Evolutionary conservation across 2,329 filamentous ascomycete species (phyloP).

Genomic region (Sporothrix luriei): DNA sequence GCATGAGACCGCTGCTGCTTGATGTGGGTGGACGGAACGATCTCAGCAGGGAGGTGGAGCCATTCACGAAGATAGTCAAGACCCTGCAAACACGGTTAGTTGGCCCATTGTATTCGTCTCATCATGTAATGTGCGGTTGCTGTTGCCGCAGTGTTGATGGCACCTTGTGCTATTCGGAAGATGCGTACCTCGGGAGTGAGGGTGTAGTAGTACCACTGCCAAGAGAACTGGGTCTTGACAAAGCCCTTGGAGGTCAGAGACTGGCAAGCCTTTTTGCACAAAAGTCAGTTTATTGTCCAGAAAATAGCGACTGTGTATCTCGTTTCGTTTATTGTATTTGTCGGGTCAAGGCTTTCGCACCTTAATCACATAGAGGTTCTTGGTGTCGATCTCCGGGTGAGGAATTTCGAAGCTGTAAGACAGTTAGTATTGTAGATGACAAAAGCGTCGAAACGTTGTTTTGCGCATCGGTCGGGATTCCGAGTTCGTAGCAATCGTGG

Average conservation of each 20-base stretch:
- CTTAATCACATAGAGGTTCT: slow-evolving; percentile 99
- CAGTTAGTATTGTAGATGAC: slow-evolving; percentile 17
- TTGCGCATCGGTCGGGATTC: not conserved
- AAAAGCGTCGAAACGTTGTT: not conserved
- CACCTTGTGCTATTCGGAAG: too few relatives aligned
- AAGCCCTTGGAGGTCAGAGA: slow-evolving; percentile 95
- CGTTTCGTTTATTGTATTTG: not conserved
- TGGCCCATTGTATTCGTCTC: not conserved
- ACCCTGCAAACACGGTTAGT: slow-evolving; percentile 63
- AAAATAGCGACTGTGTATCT: not conserved
- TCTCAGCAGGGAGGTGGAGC: slow-evolving; percentile 99
- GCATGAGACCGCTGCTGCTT: slow-evolving; percentile 99
- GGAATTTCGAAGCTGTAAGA: slow-evolving; percentile 42
- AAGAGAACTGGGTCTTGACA: slow-evolving; percentile 99
- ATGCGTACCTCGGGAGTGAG: slow-evolving; percentile 51
- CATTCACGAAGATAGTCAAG: slow-evolving; percentile 99
- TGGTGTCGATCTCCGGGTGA: slow-evolving; percentile 96
- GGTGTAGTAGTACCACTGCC: slow-evolving; percentile 99
- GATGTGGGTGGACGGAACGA: slow-evolving; percentile 99
- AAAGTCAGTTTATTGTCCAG: slow-evolving; percentile 3
- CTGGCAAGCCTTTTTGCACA: slow-evolving; percentile 67
- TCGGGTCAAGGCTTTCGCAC: slow-evolving; percentile 25
- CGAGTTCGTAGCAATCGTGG: not conserved
- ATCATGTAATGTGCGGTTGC: too few relatives aligned
- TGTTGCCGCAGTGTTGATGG: not conserved